Base-by-base conservation (phyloP, 495 filamentous ascomycete species). In the Aspergillus bridgeri region DNA sequence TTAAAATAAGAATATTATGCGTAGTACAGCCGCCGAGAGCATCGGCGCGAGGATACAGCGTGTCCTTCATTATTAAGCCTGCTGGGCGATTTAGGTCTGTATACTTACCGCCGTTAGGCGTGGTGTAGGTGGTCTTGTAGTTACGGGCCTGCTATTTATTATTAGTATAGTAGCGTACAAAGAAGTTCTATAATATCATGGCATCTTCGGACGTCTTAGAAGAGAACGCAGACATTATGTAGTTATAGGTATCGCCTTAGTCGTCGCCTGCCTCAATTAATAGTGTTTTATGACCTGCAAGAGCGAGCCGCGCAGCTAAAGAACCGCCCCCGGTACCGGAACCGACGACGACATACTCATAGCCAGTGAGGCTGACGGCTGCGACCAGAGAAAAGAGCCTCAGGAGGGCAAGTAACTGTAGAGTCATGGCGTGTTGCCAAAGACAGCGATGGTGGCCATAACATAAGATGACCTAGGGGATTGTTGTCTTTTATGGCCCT, bases 281-380 rank as follows among this genome's bases (percentile, higher is more conserved):
- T 5, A 88, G 76, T 1, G 81, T 82, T 42, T 75, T 81, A 60
- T 81, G 80, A 13, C 83, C 84, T 22, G 81, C 83, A 22, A 80
- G 68, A 3, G 84, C 86, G 11, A 88, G 81, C 15, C 83, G 79
- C 9, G 79, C 79, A 0, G 86, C 85, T 3, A 89, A 64, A 8
- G 84, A 83, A 5, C 83, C 84, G 9, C 86, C 86, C 18, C 86
- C 86, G 4, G 86, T 81, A 19, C 86, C 86, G 38, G 78, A 81
- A 33, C 86, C 86, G 0, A 89, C 81, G 20, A 89, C 75, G 54
- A 89, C 79, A 67, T 88, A 88, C 57, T 88, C 86, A 65, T 87
- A 87, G 21, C 68, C 71, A 1, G 65, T 65, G 46, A 70, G 58
- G 19, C 69, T 55, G 27, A 69, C 62, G 15, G 69, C 66, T 24